Evolutionary conservation across 1,284 basidiomycete genomes (phyloP), one percentile per base, ranked within the genome.

Genomic region (Phaffia rhodozyma): DNA sequence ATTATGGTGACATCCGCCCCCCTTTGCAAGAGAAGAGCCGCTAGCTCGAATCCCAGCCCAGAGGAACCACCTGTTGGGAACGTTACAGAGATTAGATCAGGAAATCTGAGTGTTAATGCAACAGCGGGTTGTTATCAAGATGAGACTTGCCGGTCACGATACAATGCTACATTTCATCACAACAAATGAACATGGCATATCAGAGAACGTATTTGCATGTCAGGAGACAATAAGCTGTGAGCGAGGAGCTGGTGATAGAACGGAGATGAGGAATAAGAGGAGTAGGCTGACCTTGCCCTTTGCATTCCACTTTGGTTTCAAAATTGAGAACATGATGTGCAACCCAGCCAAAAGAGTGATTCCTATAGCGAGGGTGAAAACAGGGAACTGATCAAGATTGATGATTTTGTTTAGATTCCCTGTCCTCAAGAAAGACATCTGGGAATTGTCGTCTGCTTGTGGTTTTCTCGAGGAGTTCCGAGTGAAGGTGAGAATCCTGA

Each of bases 1-100:
- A 91, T 85, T 66, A 93, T 86, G 1, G 86, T 86, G 3, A 93
- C 85, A 72, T 89, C 78, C 1, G 89, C 87, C 1, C 90, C 90
- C 61, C 79, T 79, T 67, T 79, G 75, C n/a, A 84, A 82, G 16
- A 92, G 79, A 50, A 84, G 77, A 50, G 81, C 78, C 0, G 89
- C 86, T 0, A 91, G 77, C 0, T 84, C 80, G 18, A 89, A 79
- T 9, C 91, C 90, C 1, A 91, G 80, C 0, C 90, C 90, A 27
- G 84, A 80, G 11, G 85, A 87, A 0, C 88, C 90, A 29, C 90
- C 91, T 20, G 89, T 87, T 60, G 91, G 78, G 71, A 86, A 87
- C 9, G 30, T 4, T 23, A 3, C 5, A 5, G 11, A 23, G 49
- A 54, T 25, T 5, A 38, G n/a, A 4, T 5, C 48, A 1, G 21